Evolutionary conservation across 257 asterid genomes (phyloP), one percentile per base, ranked within the genome.

Genomic region (Avicennia marina): DNA sequence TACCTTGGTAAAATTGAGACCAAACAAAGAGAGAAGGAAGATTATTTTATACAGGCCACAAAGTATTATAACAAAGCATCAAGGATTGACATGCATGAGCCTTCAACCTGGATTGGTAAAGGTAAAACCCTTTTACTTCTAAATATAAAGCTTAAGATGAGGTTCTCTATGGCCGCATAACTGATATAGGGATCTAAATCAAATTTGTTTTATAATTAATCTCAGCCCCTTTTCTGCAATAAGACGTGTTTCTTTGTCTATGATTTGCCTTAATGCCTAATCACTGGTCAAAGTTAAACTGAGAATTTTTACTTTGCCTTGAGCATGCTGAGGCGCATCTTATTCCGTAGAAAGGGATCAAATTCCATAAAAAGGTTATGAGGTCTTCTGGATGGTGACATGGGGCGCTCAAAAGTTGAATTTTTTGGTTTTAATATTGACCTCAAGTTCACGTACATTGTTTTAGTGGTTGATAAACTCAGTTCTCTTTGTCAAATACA

Each of bases 101-200:
- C 98, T 58, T 88, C 97, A 62, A 91, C 98, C 22, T 91, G 98
- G 98, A 83, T 91, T 70, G 98, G 98, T 65, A 91, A 91, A 89
- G 98, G 98, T 90, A 75, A 58, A 24, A 36, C 19, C 25, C 52
- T 33, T 45, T 39, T 42, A 20, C 65, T 56, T 60, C 48, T 61
- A 27, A 53, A 21, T 39, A 39, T 56, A 20, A 27, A 32, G 48
- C 58, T 33, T 27, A 56, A 55, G 33, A 61, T 38, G 63, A 13
- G 1, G 13, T 32, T 38, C 48, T 34, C 56, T 66, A 11, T 42
- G 21, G 39, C 27, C 53, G 46, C 22, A 39, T n/a, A 64, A 44
- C 25, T 24, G 46, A 57, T 11, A 53, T 53, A 26, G 43, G 34
- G 48, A 18, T 54, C 33, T 61, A 50, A 17, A 49, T 39, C 21